phyloP scores from a whole-genome alignment of 371 early-diverging fungal species.

The Sporodiniella umbellata region DNA sequence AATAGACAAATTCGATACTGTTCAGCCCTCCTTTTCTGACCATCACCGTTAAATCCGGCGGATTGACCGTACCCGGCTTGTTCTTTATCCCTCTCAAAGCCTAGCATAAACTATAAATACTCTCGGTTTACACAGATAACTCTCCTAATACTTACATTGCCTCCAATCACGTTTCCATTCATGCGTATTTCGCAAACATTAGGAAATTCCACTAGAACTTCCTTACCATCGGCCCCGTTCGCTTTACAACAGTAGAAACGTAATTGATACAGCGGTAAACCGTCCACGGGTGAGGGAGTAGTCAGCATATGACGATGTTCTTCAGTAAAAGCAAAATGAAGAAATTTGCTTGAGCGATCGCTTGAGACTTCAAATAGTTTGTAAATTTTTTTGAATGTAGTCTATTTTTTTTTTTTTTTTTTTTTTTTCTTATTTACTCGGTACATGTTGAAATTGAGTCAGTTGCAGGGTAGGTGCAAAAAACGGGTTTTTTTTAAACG shows the following conservation, averaged over 20 bases:
- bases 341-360: constrained; percentile 4
- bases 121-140: too few relatives aligned
- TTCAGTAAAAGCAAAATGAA: constrained; percentile 14
- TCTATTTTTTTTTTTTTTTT: too few relatives aligned
- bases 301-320: constrained; percentile 5
- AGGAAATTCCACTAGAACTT: constrained; percentile 39
- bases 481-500: constrained; percentile 36
- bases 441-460: constrained; percentile 20
- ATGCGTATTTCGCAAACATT: constrained; percentile 47
- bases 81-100: constrained; percentile 55
- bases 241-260: constrained; percentile 21
- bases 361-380: constrained; percentile 11
- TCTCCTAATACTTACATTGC: constrained; percentile 34
- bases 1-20: constrained; percentile 55
- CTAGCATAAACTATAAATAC: constrained; percentile 22
- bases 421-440: constrained; percentile 20
- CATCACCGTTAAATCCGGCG: constrained; percentile 54
- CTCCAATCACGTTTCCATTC: constrained; percentile 40
- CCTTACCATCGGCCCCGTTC: constrained; percentile 11
- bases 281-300: constrained; percentile 1
- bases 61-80: constrained; percentile 60
- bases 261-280: constrained; percentile 13
- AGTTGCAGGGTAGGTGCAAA: constrained; percentile 23
- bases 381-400: too few relatives aligned
- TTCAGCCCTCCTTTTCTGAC: constrained; percentile 31